These are phyloP conservation scores for Gremmenia infestans DNA, from an alignment of 2,329 filamentous ascomycete species.

Conservation along the genomic window DNA sequence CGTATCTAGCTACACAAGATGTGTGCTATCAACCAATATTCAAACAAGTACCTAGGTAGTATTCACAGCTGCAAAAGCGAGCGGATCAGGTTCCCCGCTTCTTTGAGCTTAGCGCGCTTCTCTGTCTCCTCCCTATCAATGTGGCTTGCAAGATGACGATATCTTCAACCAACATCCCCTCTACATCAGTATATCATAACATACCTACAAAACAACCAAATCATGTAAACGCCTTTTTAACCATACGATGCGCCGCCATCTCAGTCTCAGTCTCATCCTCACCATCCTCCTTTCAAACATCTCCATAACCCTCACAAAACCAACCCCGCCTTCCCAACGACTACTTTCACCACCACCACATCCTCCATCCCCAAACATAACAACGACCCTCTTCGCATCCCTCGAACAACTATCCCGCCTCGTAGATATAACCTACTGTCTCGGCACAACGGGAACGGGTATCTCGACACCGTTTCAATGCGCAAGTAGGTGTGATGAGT, in stretches of 20 bases:
- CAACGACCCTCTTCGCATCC: conserved; percentile 64
- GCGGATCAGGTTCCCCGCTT: neutral
- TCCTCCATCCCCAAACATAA: conserved; percentile 38
- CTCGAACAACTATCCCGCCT: conserved; percentile 86
- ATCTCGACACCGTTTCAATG: conserved; percentile 81
- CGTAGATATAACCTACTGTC: conserved; percentile 92
- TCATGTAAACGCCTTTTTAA: conserved; percentile 21
- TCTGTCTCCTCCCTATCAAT: no score
- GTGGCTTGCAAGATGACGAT: no score
- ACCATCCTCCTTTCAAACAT: neutral
- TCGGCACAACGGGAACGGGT: conserved; percentile 75
- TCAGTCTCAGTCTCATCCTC: conserved; percentile 15
- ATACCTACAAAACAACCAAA: neutral
- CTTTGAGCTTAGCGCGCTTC: neutral
- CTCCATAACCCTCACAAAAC: conserved; percentile 5
- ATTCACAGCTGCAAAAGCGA: no score
- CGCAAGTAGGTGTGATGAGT: conserved; percentile 78
- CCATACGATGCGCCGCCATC: conserved; percentile 21
- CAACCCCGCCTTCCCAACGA: neutral
- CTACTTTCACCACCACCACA: no score
- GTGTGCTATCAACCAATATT: neutral
- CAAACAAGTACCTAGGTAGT: no score
- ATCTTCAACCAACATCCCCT: no score
- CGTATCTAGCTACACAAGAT: no score
- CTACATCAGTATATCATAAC: neutral